Conservation (phyloP, 1,284 basidiomycete genomes). For the Schizopora paradoxa region DNA sequence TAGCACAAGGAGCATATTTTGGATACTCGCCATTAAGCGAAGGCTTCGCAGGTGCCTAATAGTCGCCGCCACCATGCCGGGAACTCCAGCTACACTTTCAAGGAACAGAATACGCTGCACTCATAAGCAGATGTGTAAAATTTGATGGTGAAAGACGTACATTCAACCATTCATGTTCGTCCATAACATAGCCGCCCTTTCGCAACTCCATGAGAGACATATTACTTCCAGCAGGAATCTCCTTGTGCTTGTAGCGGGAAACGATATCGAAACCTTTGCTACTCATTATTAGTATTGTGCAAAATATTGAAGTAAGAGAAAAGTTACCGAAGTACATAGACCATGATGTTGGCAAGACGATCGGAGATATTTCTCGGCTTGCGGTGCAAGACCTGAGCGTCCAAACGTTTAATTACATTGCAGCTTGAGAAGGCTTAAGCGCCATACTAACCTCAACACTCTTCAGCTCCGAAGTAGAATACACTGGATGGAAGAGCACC, state of each 20-base stretch:
- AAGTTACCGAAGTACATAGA: slow-evolving; percentile 48
- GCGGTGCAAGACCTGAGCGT: slow-evolving; percentile 59
- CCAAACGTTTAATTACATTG: neutral
- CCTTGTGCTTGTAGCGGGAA: slow-evolving; percentile 75
- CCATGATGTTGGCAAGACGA: slow-evolving; percentile 63
- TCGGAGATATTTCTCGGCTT: slow-evolving; percentile 66
- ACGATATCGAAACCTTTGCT: slow-evolving; percentile 72
- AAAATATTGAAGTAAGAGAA: neutral
- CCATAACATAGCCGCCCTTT: slow-evolving; percentile 67
- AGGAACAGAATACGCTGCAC: slow-evolving; percentile 79
- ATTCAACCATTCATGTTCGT: slow-evolving; percentile 72
- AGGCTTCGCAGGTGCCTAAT: slow-evolving; percentile 80
- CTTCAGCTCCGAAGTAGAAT: slow-evolving; percentile 72
- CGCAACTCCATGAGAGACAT: slow-evolving; percentile 70
- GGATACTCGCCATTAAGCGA: slow-evolving; percentile 64
- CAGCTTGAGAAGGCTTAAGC: neutral
- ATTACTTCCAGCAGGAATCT: slow-evolving; percentile 51
- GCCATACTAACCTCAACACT: slow-evolving; percentile 52
- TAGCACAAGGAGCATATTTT: neutral
- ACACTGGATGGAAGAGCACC: slow-evolving; percentile 82
- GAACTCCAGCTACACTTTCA: slow-evolving; percentile 89
- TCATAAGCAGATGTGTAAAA: slow-evolving; percentile 1
- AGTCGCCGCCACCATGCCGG: slow-evolving; percentile 91
- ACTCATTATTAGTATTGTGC: slow-evolving; percentile 3
- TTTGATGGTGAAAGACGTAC: slow-evolving; percentile 33